phyloP scores from a whole-genome alignment of 2,329 filamentous ascomycete genomes.

The Botryotinia calthae region DNA sequence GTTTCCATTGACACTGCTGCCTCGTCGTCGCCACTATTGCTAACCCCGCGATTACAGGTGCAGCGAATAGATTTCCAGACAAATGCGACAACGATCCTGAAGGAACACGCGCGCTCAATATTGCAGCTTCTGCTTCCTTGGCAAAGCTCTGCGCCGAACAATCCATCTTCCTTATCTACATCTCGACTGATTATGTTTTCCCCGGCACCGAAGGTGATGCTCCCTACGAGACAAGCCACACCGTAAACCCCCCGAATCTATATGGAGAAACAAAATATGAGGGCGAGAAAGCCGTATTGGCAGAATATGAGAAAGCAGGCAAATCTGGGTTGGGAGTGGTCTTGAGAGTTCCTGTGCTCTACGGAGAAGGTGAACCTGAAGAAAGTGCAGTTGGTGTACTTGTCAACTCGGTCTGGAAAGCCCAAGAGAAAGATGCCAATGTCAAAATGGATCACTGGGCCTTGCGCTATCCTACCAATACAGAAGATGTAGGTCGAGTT shows the following conservation, averaged over 20 bases:
- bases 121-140: conserved; percentile 65
- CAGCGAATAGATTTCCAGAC: conserved; percentile 85
- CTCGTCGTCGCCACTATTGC: not conserved
- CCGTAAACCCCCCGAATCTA: conserved; percentile 68
- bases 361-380: conserved; percentile 69
- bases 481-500: conserved; percentile 79
- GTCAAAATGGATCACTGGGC: conserved; percentile 86
- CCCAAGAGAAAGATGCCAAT: conserved; percentile 59
- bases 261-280: conserved; percentile 74
- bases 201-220: conserved; percentile 73
- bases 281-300: conserved; percentile 68
- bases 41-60: conserved; percentile 52
- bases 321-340: conserved; percentile 61
- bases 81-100: conserved; percentile 78
- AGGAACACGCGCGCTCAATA: conserved; percentile 70
- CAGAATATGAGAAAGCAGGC: conserved; percentile 50
- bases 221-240: conserved; percentile 68
- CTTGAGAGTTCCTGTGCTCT: conserved; percentile 79
- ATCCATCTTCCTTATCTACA: conserved; percentile 67
- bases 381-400: conserved; percentile 84
- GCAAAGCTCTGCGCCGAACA: conserved; percentile 63
- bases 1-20: conserved; percentile 31
- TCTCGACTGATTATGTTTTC: conserved; percentile 82
- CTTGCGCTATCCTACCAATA: conserved; percentile 82
- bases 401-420: conserved; percentile 72